Percentiles rank a stretch among this genome's conserved stretches.
phyloP scores from a whole-genome alignment of 2,329 filamentous ascomycete species.

The Aspergillus fumigatiaffinis region DNA sequence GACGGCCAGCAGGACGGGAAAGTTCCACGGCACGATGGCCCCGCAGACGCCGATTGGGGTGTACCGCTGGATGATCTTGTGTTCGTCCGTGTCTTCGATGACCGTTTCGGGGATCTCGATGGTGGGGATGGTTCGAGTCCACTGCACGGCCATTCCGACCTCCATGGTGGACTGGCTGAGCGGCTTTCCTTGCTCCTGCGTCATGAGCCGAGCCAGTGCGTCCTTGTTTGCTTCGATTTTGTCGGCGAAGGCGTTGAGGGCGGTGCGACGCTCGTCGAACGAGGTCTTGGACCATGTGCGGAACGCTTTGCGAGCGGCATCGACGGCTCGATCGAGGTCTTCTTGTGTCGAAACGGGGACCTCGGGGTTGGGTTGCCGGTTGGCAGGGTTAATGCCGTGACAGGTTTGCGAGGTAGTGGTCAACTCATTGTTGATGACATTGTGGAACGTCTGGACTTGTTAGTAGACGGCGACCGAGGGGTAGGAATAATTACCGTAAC shows the following conservation, averaged over 20 bases:
- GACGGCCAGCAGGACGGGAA: slow-evolving; percentile 38
- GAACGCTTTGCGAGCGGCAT: slow-evolving; percentile 46
- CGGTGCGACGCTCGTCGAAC: slow-evolving; percentile 30
- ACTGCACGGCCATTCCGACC: slow-evolving; percentile 21
- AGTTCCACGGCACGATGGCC: slow-evolving; percentile 62
- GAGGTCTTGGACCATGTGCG: slow-evolving; percentile 43
- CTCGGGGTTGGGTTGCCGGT: slow-evolving; percentile 46
- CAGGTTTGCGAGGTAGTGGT: slow-evolving; percentile 43
- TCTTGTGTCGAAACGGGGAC: slow-evolving; percentile 48
- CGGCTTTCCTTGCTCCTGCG: slow-evolving; percentile 42
- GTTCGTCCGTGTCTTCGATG: slow-evolving; percentile 45
- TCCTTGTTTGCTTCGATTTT: slow-evolving; percentile 34
- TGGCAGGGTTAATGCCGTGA: slow-evolving; percentile 51
- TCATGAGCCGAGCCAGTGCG: slow-evolving; percentile 36
- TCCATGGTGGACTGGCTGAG: slow-evolving; percentile 26
- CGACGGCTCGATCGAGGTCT: slow-evolving; percentile 51
- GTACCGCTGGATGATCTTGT: slow-evolving; percentile 31
- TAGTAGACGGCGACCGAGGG: neutral
- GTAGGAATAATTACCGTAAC: neutral
- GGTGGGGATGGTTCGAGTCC: slow-evolving; percentile 18
- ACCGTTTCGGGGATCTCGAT: slow-evolving; percentile 45
- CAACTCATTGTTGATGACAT: slow-evolving; percentile 51
- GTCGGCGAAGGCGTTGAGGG: slow-evolving; percentile 31
- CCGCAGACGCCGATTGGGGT: slow-evolving; percentile 42
- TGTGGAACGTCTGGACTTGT: slow-evolving; percentile 42